Evolutionary conservation across 1,284 basidiomycete genomes (phyloP), one percentile per base, ranked within the genome.

Genomic region (Leccinum pseudoinsigne): DNA sequence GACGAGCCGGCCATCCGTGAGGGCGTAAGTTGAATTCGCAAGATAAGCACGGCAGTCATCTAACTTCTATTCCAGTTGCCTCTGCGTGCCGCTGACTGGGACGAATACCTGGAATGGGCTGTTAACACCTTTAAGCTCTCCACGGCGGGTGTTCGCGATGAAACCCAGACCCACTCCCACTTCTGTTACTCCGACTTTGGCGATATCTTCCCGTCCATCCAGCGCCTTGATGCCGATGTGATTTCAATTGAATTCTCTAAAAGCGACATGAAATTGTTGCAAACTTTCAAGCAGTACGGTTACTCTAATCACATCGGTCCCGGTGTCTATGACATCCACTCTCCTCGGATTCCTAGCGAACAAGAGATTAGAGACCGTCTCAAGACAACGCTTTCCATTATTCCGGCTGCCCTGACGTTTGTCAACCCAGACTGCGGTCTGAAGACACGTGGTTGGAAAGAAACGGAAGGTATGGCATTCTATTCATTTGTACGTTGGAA

Each of bases 1-100:
- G 97, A 99, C 74, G 97, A 99, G 84, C 95, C 97, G 64, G 97
- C 97, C 67, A 97, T 99, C 74, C 96, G 97, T 84, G 97, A 99
- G 83, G 97, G 97, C 82, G 88, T 90, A 80, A 75, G 88, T 81
- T 18, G 7, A 50, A 51, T 58, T 51, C 57, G 7, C 45, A 47
- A 42, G 21, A 61, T n/a, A 26, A 42, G 16, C n/a, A 16, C 3
- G 11, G 21, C 62, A 59, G 7, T 51, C 68, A 16, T 58, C 67
- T 71, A 57, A 72, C 62, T 63, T 69, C 53, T 50, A 60, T 45
- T 8, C 18, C 58, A 90, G 88, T 85, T 98, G 61, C 95, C 95
- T 71, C 92, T 98, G 70, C 93, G 95, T 79, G 92, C 90, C 75
- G 85, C 88, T 68, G 96, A 98, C 81, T 97, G 96, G 96, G 89